Conservation (phyloP, 2,329 filamentous ascomycete species). For the Nemania sp. region DNA sequence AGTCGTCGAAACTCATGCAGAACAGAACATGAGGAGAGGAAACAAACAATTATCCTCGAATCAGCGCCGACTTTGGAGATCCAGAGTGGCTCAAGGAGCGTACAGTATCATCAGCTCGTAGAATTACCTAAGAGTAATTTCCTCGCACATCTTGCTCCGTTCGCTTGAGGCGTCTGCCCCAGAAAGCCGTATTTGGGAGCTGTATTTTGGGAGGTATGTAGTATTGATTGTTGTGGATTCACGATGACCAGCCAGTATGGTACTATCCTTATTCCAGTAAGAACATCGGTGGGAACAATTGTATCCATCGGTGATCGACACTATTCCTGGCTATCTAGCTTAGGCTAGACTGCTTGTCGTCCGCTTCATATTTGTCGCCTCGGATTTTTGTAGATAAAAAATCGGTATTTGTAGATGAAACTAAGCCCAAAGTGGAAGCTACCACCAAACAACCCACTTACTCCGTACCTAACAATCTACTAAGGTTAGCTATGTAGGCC, state of each 20-base stretch:
- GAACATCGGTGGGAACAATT: not conserved
- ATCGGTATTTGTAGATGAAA: too few species aligned
- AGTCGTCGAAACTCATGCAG: not conserved
- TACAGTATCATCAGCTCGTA: not conserved
- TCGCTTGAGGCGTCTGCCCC: not conserved
- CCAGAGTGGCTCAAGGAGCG: not conserved
- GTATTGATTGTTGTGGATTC: not conserved
- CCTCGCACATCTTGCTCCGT: not conserved
- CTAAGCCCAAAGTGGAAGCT: too few species aligned
- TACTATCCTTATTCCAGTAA: not conserved
- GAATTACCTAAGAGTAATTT: conserved; percentile 10
- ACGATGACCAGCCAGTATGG: not conserved
- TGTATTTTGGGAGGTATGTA: not conserved
- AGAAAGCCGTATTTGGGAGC: not conserved
- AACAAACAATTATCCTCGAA: conserved; percentile 26
- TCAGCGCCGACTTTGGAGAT: conserved; percentile 7
- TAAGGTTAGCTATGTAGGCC: too few species aligned
- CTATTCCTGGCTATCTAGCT: not conserved
- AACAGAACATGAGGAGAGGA: not conserved
- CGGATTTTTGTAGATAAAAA: too few species aligned
- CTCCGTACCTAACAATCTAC: too few species aligned
- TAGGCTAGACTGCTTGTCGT: not conserved
- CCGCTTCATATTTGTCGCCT: not conserved
- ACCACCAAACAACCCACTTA: too few species aligned
- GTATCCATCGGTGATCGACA: conserved; percentile 6